These are phyloP conservation scores for Pelargonium nanum DNA, from an alignment of 345 rosid genomes.

Conservation along the genomic window DNA sequence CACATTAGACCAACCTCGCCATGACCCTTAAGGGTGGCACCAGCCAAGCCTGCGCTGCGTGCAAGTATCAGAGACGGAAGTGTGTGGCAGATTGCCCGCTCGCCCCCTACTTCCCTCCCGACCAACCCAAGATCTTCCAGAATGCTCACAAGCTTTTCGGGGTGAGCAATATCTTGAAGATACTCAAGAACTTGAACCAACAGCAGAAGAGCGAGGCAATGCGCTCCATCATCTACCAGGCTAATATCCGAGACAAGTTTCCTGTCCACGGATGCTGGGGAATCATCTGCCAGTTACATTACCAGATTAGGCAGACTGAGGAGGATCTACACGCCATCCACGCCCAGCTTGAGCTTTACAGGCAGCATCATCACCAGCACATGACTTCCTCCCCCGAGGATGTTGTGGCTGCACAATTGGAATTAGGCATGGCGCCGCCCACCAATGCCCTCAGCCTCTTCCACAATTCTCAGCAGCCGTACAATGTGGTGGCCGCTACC, in stretches of 20 bases:
- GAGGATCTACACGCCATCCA: constrained; percentile 56
- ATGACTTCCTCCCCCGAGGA: constrained; percentile 18
- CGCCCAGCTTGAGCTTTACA: constrained; percentile 48
- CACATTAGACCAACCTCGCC: constrained; percentile 10
- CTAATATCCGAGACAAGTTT: constrained; percentile 51
- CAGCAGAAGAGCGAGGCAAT: constrained; percentile 52
- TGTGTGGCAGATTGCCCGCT: constrained; percentile 62
- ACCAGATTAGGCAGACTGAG: constrained; percentile 36
- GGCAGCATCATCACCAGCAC: constrained; percentile 31
- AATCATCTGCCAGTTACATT: constrained; percentile 34
- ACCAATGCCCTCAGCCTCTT: constrained; percentile 27
- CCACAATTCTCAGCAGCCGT: constrained; percentile 17
- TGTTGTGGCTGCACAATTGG: constrained; percentile 46
- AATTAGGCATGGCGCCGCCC: constrained; percentile 71
- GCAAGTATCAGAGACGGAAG: constrained; percentile 78
- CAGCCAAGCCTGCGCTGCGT: constrained; percentile 88
- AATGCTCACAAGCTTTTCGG: constrained; percentile 80
- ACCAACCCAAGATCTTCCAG: constrained; percentile 56
- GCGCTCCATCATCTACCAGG: constrained; percentile 65
- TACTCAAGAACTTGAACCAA: constrained; percentile 42
- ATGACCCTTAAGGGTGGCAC: constrained; percentile 92
- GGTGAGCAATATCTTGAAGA: constrained; percentile 59
- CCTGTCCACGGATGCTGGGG: constrained; percentile 81
- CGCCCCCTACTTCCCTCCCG: constrained; percentile 78
- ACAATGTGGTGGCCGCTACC: constrained; percentile 7